A percentile compares a stretch with the other conserved stretches of the same genome.
Evolutionary conservation across 2,329 filamentous ascomycete genomes (phyloP).

Genomic region (Periglandula ipomoeae): DNA sequence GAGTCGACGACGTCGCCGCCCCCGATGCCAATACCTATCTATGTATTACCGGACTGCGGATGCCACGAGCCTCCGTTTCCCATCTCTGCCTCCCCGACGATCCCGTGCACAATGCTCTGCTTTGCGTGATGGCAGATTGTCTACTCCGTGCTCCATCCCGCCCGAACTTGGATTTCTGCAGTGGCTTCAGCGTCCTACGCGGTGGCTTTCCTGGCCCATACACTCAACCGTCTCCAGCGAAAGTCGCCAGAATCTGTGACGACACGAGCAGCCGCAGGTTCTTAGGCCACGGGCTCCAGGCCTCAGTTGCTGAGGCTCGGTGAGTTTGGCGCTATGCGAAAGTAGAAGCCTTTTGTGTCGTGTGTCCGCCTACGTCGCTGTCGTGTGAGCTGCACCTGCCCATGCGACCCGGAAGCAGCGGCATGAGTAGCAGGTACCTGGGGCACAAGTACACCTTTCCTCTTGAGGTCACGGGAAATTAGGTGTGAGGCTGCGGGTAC

Average conservation of each 20-base stretch:
- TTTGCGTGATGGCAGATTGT: too few species aligned
- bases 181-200: background rate
- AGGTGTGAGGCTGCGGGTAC: background rate
- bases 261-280: background rate
- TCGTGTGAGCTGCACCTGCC: background rate
- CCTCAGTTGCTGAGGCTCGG: background rate
- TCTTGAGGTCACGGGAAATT: conserved; percentile 1
- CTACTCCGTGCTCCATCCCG: too few species aligned
- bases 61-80: background rate
- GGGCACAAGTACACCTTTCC: background rate
- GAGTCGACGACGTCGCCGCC: background rate
- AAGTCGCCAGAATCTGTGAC: background rate
- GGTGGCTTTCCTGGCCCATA: background rate
- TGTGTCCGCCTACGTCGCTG: background rate
- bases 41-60: background rate
- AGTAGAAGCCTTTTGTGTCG: background rate
- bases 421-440: conserved; percentile 2
- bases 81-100: too few species aligned
- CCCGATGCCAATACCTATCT: background rate
- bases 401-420: conserved; percentile 4
- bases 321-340: background rate
- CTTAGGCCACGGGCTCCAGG: too few species aligned
- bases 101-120: too few species aligned
- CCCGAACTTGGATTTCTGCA: background rate
- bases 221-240: background rate